Conservation (phyloP, 345 rosid species). For the Psidium friedrichsthalianum region DNA sequence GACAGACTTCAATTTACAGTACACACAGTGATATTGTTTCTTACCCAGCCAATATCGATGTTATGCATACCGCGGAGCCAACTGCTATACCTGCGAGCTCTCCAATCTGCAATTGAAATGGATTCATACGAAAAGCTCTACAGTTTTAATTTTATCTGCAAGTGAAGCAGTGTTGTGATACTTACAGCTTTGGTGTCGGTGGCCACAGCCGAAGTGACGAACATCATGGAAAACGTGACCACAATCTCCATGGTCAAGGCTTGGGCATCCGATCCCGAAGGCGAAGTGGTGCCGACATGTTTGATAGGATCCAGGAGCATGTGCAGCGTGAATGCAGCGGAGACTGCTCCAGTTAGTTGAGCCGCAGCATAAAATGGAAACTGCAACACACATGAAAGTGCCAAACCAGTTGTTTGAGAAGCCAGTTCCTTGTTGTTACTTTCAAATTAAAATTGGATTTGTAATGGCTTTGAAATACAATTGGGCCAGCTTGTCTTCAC, state of each 20-base stretch:
- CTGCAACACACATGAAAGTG: neutral
- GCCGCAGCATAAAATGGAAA: conserved; percentile 2
- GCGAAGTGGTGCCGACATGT: neutral
- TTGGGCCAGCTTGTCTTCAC: neutral
- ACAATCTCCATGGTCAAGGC: conserved; percentile 6
- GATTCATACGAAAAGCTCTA: neutral
- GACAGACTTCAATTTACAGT: neutral
- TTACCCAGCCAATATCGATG: conserved; percentile 7
- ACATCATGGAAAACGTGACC: conserved; percentile 8
- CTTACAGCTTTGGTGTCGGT: conserved; percentile 11
- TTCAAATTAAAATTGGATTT: neutral
- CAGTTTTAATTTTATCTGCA: neutral
- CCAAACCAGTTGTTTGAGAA: neutral
- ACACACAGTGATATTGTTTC: neutral
- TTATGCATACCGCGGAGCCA: conserved; percentile 5
- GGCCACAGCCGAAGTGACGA: conserved; percentile 6
- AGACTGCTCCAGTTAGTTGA: conserved; percentile 2
- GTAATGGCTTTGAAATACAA: neutral
- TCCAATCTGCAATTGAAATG: neutral
- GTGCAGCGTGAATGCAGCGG: conserved; percentile 1
- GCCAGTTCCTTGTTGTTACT: neutral
- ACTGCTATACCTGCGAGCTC: conserved; percentile 13
- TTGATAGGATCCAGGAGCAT: conserved; percentile 2
- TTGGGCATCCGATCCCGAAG: neutral
- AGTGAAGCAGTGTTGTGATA: neutral